Conservation (phyloP, 176 grass and related monocot genomes). For the Lolium rigidum region DNA sequence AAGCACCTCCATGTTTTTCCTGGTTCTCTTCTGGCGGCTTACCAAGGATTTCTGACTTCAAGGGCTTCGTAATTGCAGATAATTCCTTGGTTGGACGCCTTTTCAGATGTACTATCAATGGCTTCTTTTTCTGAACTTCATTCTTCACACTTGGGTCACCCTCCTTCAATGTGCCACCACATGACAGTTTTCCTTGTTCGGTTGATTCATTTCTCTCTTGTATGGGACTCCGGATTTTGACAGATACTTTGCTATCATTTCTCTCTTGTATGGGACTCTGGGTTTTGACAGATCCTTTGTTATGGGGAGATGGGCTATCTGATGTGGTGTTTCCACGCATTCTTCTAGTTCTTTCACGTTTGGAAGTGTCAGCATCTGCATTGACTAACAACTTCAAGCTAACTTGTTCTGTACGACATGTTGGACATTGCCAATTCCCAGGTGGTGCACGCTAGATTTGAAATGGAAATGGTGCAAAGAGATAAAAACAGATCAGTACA, state of each 20-base stretch:
- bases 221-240: constrained; percentile 50
- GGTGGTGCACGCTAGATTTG: constrained; percentile 68
- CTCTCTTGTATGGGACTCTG: constrained; percentile 51
- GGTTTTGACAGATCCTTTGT: constrained; percentile 54
- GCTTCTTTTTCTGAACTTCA: constrained; percentile 56
- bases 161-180: constrained; percentile 37
- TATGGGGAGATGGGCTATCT: constrained; percentile 50
- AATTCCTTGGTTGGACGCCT: constrained; percentile 52
- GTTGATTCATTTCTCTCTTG: constrained; percentile 57
- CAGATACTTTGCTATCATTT: constrained; percentile 42
- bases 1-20: constrained; percentile 47
- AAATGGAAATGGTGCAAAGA: constrained; percentile 35
- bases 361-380: constrained; percentile 59
- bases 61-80: constrained; percentile 44
- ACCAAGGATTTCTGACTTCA: constrained; percentile 45
- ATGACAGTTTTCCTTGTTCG: constrained; percentile 57
- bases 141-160: constrained; percentile 41
- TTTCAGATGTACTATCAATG: constrained; percentile 53
- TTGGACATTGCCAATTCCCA: constrained; percentile 90
- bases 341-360: constrained; percentile 71
- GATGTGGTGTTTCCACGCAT: constrained; percentile 49
- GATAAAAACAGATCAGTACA: constrained; percentile 33
- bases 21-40: constrained; percentile 61
- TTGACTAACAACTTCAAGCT: constrained; percentile 63
- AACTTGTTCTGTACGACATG: constrained; percentile 61